phyloP scores from a whole-genome alignment of 331 rosid species.

The Arachis monticola region DNA sequence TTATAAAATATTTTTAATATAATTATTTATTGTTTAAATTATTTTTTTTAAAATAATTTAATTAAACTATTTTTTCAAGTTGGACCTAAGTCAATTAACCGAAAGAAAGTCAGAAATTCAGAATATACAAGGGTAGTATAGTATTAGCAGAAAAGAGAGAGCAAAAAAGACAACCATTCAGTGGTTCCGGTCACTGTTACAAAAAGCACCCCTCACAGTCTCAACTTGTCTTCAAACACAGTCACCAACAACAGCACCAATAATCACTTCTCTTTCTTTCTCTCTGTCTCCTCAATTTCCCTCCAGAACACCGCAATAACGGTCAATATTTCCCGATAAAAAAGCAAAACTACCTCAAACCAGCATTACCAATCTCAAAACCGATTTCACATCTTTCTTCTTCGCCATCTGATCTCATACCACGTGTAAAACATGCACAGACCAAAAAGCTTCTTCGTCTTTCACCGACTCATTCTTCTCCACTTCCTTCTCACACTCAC shows the following conservation, averaged over 20 bases:
- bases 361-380: not conserved
- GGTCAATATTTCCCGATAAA: constrained; percentile 44
- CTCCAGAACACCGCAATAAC: constrained; percentile 37
- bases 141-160: not conserved
- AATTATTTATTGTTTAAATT: too few species aligned
- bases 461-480: constrained; percentile 13
- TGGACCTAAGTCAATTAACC: not conserved
- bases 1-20: too few species aligned
- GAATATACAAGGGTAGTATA: too few species aligned
- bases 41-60: too few species aligned
- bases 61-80: too few species aligned
- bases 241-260: not conserved
- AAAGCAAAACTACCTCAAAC: not conserved
- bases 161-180: constrained; percentile 27
- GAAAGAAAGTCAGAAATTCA: not conserved
- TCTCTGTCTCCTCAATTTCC: constrained; percentile 34
- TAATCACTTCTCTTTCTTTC: not conserved
- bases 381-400: constrained; percentile 11
- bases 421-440: constrained; percentile 40
- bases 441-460: constrained; percentile 1
- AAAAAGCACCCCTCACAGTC: not conserved
- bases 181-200: constrained; percentile 27
- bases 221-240: constrained; percentile 12
- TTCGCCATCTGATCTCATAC: not conserved
- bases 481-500: constrained; percentile 5